Conservation (phyloP, 2,329 filamentous ascomycete species). For the Thelonectria olida region DNA sequence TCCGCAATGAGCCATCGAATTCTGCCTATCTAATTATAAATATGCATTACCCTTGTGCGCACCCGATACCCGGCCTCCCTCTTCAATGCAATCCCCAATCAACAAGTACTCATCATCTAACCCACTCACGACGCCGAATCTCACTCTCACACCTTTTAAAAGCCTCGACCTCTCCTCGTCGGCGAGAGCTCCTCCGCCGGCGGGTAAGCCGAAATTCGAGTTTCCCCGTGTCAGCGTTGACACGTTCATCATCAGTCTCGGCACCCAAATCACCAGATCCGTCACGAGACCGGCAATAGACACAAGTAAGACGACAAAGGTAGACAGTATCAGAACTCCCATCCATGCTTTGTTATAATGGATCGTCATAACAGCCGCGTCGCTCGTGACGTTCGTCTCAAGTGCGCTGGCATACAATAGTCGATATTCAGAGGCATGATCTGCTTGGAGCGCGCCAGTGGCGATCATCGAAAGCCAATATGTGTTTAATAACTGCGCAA, state of each 20-base stretch:
- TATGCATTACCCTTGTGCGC: not conserved
- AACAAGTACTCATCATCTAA: not conserved
- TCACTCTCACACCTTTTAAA: constrained; percentile 5
- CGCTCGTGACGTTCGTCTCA: not conserved
- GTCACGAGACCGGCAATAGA: not conserved
- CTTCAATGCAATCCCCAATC: constrained; percentile 2
- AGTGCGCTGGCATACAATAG: not conserved
- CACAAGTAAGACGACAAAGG: not conserved
- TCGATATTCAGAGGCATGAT: not conserved
- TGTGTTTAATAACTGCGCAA: constrained; percentile 1
- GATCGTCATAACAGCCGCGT: not conserved
- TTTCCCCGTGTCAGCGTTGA: constrained; percentile 8
- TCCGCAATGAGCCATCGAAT: no score
- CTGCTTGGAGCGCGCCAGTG: not conserved
- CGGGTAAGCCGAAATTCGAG: not conserved
- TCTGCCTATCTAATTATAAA: no score
- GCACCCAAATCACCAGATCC: constrained; percentile 5
- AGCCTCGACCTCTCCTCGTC: constrained; percentile 2
- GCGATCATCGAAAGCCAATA: constrained; percentile 2
- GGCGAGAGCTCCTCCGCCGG: not conserved
- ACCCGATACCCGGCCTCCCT: not conserved
- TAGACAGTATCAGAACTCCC: not conserved
- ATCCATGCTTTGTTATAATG: constrained; percentile 6
- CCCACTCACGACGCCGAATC: not conserved
- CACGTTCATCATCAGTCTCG: constrained; percentile 12